Evolutionary conservation across 257 asterid genomes (phyloP).

Genomic region (Gentiana dahurica): DNA sequence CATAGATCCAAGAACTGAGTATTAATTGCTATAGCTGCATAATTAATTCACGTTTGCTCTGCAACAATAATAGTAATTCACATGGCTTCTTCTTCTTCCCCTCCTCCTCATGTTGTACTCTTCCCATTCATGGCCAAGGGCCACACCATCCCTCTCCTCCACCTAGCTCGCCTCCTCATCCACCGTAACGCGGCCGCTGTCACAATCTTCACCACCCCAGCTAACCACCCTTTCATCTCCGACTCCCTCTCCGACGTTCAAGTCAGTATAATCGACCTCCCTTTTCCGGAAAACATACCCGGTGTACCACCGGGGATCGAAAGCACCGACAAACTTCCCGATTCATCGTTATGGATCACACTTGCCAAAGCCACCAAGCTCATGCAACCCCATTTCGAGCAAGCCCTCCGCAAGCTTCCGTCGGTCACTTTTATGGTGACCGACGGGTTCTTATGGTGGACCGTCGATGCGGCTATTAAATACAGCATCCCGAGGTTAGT

Average conservation of each 20-base stretch:
- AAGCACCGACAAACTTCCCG: slow-evolving; percentile 60
- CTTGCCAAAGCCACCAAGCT: slow-evolving; percentile 26
- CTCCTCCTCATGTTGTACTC: slow-evolving; percentile 26
- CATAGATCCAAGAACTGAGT: no score
- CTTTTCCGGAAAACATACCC: slow-evolving; percentile 40
- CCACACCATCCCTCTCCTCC: slow-evolving; percentile 65
- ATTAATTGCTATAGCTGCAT: no score
- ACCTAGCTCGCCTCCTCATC: slow-evolving; percentile 41
- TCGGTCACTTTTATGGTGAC: slow-evolving; percentile 36
- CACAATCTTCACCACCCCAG: slow-evolving; percentile 65
- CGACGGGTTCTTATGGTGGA: slow-evolving; percentile 68
- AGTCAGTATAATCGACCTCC: slow-evolving; percentile 31
- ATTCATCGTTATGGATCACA: slow-evolving; percentile 36
- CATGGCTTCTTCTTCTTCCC: slow-evolving; percentile 15
- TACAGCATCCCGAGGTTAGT: slow-evolving; percentile 41
- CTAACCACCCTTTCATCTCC: slow-evolving; percentile 42
- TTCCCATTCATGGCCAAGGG: slow-evolving; percentile 90
- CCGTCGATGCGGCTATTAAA: slow-evolving; percentile 32
- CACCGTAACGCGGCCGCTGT: slow-evolving; percentile 17
- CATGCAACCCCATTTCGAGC: slow-evolving; percentile 51
- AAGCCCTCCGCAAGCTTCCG: slow-evolving; percentile 14
- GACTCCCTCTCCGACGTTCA: slow-evolving; percentile 13
- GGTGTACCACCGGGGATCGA: slow-evolving; percentile 42
- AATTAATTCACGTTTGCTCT: no score
- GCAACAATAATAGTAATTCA: not conserved